Conservation (phyloP, 495 filamentous ascomycete genomes). For the Podospora tetraspora region DNA sequence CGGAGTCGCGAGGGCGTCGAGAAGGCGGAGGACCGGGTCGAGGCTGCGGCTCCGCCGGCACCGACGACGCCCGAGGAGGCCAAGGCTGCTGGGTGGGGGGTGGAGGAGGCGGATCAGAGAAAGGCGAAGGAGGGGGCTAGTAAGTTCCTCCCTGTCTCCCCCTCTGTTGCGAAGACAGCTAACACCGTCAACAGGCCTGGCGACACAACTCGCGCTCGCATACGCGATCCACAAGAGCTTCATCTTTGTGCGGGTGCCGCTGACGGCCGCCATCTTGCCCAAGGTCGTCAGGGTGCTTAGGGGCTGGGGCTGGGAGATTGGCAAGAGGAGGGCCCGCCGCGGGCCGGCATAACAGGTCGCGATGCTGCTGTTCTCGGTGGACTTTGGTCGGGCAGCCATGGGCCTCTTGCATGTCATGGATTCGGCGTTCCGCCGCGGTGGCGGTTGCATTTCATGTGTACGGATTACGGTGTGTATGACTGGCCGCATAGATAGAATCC, state of each 20-base stretch:
- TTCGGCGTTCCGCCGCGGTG: background rate
- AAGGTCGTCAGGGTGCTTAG: conserved; percentile 84
- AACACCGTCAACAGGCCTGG: conserved; percentile 35
- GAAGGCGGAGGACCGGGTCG: conserved; percentile 30
- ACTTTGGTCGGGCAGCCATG: no score
- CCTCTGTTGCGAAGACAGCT: conserved; percentile 1
- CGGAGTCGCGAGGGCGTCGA: conserved; percentile 23
- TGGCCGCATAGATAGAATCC: conserved; percentile 2
- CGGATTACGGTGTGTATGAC: background rate
- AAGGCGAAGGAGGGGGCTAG: conserved; percentile 48
- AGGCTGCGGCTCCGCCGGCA: conserved; percentile 13
- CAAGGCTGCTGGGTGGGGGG: conserved; percentile 46
- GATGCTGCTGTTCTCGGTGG: background rate
- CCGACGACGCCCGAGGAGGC: conserved; percentile 17
- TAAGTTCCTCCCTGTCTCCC: conserved; percentile 32
- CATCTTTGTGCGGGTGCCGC: conserved; percentile 86
- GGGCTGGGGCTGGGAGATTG: conserved; percentile 69
- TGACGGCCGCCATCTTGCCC: conserved; percentile 83
- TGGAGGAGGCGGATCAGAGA: conserved; percentile 46
- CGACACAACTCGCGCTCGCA: conserved; percentile 84
- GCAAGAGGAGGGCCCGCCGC: conserved; percentile 36
- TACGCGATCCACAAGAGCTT: conserved; percentile 98
- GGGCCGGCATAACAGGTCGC: background rate
- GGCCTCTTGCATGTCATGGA: background rate
- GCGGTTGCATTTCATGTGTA: background rate